phyloP scores from a whole-genome alignment of 768 basidiomycete genomes.

The Cubamyces lactineus region DNA sequence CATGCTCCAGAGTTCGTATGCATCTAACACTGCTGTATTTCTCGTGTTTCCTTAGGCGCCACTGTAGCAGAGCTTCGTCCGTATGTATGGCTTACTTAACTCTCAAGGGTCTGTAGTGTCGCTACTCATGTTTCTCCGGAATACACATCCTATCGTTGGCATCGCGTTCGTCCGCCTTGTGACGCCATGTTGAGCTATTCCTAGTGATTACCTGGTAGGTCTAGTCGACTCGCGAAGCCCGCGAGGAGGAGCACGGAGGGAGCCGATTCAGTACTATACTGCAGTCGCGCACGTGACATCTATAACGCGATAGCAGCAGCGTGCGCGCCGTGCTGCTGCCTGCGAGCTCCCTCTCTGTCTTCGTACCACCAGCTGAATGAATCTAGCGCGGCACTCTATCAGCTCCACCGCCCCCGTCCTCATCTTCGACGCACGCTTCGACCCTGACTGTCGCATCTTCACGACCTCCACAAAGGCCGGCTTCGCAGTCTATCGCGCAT shows the following conservation, averaged over 20 bases:
- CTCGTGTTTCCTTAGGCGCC: conserved; percentile 23
- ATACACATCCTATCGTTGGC: conserved; percentile 9
- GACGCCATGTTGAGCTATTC: too few relatives aligned
- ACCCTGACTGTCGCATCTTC: conserved; percentile 80
- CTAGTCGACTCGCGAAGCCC: not conserved
- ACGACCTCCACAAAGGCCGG: conserved; percentile 78
- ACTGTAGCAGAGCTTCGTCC: conserved; percentile 19
- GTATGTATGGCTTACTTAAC: conserved; percentile 23
- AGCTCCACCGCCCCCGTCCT: conserved; percentile 73
- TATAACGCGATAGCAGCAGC: conserved; percentile 20
- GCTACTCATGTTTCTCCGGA: conserved; percentile 1
- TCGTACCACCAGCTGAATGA: conserved; percentile 55
- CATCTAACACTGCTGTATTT: conserved; percentile 19
- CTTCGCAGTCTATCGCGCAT: conserved; percentile 80
- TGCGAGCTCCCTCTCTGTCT: conserved; percentile 12
- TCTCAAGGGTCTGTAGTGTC: conserved; percentile 16
- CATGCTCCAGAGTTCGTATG: conserved; percentile 10
- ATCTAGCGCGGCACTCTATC: conserved; percentile 85
- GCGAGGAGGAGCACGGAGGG: conserved; percentile 1
- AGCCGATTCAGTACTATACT: conserved; percentile 9
- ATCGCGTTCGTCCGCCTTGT: too few relatives aligned
- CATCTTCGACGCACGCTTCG: conserved; percentile 78
- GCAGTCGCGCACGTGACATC: conserved; percentile 17
- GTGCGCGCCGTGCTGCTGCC: conserved; percentile 15
- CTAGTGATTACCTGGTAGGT: too few relatives aligned